Evolutionary conservation across 768 basidiomycete genomes (phyloP).

Genomic region (Calocera cornea): DNA sequence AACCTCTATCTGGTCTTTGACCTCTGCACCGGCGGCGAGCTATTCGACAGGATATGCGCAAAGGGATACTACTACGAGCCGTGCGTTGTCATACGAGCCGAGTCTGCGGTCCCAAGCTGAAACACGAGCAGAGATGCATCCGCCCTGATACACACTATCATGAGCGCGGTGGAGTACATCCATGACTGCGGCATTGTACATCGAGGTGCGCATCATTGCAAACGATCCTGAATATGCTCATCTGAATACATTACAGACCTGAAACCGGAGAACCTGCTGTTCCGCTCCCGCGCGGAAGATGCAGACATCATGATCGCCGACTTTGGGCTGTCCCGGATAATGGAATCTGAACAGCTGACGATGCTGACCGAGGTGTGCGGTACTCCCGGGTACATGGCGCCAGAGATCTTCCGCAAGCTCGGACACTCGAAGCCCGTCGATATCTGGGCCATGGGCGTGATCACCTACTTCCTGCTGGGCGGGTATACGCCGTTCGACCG

Average conservation of each 20-base stretch:
- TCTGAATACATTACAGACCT: slow-evolving; percentile 42
- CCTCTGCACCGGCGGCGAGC: slow-evolving; percentile 91
- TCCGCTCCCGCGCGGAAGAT: slow-evolving; percentile 76
- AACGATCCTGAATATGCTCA: background rate
- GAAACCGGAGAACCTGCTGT: slow-evolving; percentile 95
- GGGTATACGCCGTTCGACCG: slow-evolving; percentile 96
- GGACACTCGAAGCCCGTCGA: slow-evolving; percentile 94
- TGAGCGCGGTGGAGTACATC: slow-evolving; percentile 78
- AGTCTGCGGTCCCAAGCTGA: slow-evolving; percentile 3
- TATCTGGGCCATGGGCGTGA: slow-evolving; percentile 96
- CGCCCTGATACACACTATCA: slow-evolving; percentile 70
- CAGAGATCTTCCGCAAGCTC: slow-evolving; percentile 87
- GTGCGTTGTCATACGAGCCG: slow-evolving; percentile 30
- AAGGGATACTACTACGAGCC: slow-evolving; percentile 94
- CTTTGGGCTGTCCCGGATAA: slow-evolving; percentile 82
- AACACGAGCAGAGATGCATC: slow-evolving; percentile 63
- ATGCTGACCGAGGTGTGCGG: slow-evolving; percentile 92
- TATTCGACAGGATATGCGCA: slow-evolving; percentile 98
- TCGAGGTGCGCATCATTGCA: slow-evolving; percentile 40
- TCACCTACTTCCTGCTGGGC: slow-evolving; percentile 89
- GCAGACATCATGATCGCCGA: slow-evolving; percentile 96
- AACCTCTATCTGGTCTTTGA: slow-evolving; percentile 93
- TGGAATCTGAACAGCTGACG: slow-evolving; percentile 80
- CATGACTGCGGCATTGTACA: slow-evolving; percentile 90
- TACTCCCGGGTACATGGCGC: slow-evolving; percentile 92